These are phyloP conservation scores for Selaginella moellendorffii DNA, from an alignment of 75 land plant species.

Conservation along the genomic window DNA sequence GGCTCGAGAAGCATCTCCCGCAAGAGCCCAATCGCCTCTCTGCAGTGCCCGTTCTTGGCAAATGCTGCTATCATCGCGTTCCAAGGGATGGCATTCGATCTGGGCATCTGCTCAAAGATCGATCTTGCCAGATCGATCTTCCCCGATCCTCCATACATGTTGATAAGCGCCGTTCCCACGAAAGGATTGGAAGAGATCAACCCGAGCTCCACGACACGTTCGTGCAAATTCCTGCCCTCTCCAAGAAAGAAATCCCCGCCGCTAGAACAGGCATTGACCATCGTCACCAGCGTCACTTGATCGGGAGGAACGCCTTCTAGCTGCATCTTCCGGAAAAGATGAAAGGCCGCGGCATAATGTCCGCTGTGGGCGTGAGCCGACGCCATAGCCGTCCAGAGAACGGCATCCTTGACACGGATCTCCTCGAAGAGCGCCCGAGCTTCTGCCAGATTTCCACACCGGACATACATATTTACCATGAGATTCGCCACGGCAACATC, in stretches of 20 bases:
- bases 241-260: background rate
- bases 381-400: constrained; percentile 10
- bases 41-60: constrained; percentile 9
- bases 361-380: constrained; percentile 4
- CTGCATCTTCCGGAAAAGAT: constrained; percentile 5
- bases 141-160: constrained; percentile 8
- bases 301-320: background rate
- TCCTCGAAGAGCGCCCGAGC: background rate
- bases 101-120: background rate
- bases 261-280: background rate
- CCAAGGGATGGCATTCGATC: background rate
- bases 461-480: background rate
- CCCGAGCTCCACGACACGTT: background rate
- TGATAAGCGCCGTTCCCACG: constrained; percentile 7
- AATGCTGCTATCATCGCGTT: constrained; percentile 1
- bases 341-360: background rate
- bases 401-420: background rate
- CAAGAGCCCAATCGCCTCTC: constrained; percentile 3
- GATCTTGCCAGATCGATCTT: constrained; percentile 3
- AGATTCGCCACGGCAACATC: background rate
- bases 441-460: background rate
- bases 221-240: constrained; percentile 2
- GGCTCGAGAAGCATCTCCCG: background rate
- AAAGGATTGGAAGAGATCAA: background rate
- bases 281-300: background rate